phyloP scores from a whole-genome alignment of 345 rosid genomes.

The Sonneratia alba region DNA sequence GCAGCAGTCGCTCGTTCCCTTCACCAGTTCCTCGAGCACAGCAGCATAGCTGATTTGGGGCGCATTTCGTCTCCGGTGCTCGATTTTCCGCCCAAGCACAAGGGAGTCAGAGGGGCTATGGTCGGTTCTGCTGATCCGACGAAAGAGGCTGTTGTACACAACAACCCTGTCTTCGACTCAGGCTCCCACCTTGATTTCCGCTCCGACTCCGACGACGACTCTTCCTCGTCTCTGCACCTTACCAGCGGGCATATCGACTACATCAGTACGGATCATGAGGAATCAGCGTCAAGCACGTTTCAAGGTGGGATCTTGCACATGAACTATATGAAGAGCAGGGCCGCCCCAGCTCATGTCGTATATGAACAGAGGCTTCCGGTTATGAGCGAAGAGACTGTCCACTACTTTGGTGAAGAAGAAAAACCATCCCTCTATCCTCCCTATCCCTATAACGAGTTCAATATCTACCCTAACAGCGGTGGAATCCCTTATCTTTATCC shows the following conservation, averaged over 20 bases:
- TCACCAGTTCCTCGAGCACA: slow-evolving; percentile 34
- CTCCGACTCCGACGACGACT: slow-evolving; percentile 46
- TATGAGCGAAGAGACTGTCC: slow-evolving; percentile 30
- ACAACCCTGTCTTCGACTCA: slow-evolving; percentile 33
- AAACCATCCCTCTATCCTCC: slow-evolving; percentile 39
- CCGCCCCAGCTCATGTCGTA: slow-evolving; percentile 45
- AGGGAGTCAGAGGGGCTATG: slow-evolving; percentile 23
- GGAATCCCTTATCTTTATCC: slow-evolving; percentile 2
- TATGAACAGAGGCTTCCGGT: slow-evolving; percentile 49
- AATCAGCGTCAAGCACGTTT: not conserved
- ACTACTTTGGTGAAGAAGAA: not conserved
- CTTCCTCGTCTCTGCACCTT: slow-evolving; percentile 46
- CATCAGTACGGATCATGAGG: slow-evolving; percentile 12
- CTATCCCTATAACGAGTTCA: slow-evolving; percentile 15
- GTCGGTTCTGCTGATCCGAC: not conserved
- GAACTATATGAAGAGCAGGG: slow-evolving; percentile 74
- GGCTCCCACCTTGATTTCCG: slow-evolving; percentile 57
- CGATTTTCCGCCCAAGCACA: slow-evolving; percentile 38
- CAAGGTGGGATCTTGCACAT: slow-evolving; percentile 43
- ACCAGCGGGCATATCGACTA: slow-evolving; percentile 14
- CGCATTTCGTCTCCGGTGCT: slow-evolving; percentile 30
- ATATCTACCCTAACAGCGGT: slow-evolving; percentile 9
- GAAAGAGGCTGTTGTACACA: slow-evolving; percentile 11
- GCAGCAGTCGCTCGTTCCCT: slow-evolving; percentile 42
- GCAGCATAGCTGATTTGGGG: slow-evolving; percentile 3